These are phyloP conservation scores for Posidonia oceanica DNA, from an alignment of 116 monocot species.

Conservation along the genomic window DNA sequence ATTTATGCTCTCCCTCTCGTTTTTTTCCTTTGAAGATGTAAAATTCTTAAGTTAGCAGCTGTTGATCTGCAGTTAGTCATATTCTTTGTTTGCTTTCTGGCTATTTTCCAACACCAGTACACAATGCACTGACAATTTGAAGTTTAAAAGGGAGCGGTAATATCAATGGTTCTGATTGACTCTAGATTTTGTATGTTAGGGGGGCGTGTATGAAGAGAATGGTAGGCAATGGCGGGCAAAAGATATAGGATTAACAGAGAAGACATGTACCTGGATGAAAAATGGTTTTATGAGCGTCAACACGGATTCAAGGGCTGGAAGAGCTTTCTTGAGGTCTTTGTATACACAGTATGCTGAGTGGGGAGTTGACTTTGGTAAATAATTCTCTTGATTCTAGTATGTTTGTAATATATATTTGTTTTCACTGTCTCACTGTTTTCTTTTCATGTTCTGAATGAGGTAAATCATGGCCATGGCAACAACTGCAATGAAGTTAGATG, in stretches of 20 bases:
- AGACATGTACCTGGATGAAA: conserved; percentile 71
- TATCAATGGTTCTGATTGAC: no score
- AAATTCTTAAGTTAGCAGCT: no score
- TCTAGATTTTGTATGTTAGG: conserved; percentile 17
- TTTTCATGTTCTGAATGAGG: background rate
- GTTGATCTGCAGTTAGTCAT: no score
- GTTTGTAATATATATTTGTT: background rate
- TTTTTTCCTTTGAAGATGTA: no score
- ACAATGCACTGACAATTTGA: no score
- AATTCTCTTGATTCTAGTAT: background rate
- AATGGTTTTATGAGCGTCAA: conserved; percentile 93
- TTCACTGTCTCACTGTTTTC: background rate
- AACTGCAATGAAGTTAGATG: no score
- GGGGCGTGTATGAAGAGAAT: conserved; percentile 32
- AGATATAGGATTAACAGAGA: conserved; percentile 57
- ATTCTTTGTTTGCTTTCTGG: no score
- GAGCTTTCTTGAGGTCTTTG: conserved; percentile 70
- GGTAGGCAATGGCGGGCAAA: conserved; percentile 34
- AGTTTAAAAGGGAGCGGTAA: no score
- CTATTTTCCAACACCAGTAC: no score
- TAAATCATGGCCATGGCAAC: no score
- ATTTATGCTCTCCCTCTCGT: no score
- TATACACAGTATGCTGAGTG: conserved; percentile 81
- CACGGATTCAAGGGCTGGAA: conserved; percentile 58
- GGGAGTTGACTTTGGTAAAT: conserved; percentile 93